A percentile compares a stretch with the other conserved stretches of the same genome.
Conservation (phyloP, 495 filamentous ascomycete genomes). For the Echria macrotheca region DNA sequence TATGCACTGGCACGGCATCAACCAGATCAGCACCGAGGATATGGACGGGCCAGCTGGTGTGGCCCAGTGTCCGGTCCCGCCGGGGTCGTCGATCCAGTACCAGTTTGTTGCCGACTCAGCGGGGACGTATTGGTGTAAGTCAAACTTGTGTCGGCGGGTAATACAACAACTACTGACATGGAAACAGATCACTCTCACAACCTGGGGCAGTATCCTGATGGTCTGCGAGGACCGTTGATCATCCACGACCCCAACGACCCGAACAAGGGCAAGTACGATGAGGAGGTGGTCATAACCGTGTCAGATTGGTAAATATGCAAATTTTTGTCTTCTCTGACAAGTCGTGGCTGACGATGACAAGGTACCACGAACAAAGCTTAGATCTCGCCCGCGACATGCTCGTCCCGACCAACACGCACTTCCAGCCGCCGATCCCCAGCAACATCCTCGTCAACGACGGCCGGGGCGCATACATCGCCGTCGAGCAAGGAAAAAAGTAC, state of each 20-base stretch:
- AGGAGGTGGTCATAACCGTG: constrained; percentile 52
- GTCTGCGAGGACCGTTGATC: constrained; percentile 65
- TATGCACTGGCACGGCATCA: constrained; percentile 79
- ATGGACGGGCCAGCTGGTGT: constrained; percentile 73
- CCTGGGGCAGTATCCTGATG: constrained; percentile 69
- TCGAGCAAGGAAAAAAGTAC: constrained; percentile 70
- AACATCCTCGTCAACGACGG: constrained; percentile 63
- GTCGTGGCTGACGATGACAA: too few relatives aligned
- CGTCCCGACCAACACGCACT: constrained; percentile 43
- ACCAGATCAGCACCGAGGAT: constrained; percentile 58
- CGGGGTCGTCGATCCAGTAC: constrained; percentile 58
- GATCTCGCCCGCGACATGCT: constrained; percentile 51
- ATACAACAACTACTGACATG: constrained; percentile 15
- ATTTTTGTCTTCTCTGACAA: too few relatives aligned
- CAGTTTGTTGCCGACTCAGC: constrained; percentile 62
- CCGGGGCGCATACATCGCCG: constrained; percentile 47
- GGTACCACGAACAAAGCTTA: constrained; percentile 55
- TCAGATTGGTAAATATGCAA: constrained; percentile 59
- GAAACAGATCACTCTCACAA: constrained; percentile 63
- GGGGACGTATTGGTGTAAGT: constrained; percentile 78
- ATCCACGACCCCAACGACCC: constrained; percentile 64
- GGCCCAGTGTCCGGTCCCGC: constrained; percentile 65
- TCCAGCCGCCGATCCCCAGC: constrained; percentile 57
- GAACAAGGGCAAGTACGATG: constrained; percentile 58
- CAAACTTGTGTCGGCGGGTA: constrained; percentile 20